Evolutionary conservation across 345 rosid genomes (phyloP).

Genomic region (Camelina hispida): DNA sequence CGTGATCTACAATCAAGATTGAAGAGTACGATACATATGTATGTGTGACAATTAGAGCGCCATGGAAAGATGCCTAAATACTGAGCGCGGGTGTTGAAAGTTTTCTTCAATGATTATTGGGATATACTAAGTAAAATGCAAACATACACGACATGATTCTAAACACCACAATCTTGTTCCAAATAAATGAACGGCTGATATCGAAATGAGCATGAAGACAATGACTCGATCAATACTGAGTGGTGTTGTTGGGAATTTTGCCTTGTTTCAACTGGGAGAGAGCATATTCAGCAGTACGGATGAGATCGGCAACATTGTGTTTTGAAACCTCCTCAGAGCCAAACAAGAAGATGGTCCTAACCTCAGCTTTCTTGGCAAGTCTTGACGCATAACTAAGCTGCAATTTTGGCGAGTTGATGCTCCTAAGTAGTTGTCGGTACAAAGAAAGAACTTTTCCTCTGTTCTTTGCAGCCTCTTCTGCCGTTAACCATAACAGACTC

Average conservation of each 20-base stretch:
- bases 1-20: neutral
- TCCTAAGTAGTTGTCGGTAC: conserved; percentile 59
- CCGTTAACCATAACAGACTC: conserved; percentile 60
- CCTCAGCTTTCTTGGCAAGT: conserved; percentile 66
- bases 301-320: conserved; percentile 62
- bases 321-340: conserved; percentile 59
- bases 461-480: conserved; percentile 59
- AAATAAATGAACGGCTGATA: neutral
- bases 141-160: neutral
- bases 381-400: conserved; percentile 63
- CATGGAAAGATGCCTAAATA: no score
- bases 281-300: conserved; percentile 57
- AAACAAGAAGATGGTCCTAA: conserved; percentile 56
- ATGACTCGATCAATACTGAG: conserved; percentile 40
- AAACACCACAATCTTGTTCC: neutral
- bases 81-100: neutral
- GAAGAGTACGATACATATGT: neutral
- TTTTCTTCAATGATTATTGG: neutral
- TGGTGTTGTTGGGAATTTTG: conserved; percentile 51
- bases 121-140: neutral
- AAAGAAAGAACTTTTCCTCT: conserved; percentile 57
- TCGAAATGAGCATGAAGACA: neutral
- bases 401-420: conserved; percentile 60
- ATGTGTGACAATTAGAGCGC: no score
- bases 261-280: conserved; percentile 59